These are phyloP conservation scores for Parietaria judaica DNA, from an alignment of 306 rosid species.

Conservation along the genomic window DNA sequence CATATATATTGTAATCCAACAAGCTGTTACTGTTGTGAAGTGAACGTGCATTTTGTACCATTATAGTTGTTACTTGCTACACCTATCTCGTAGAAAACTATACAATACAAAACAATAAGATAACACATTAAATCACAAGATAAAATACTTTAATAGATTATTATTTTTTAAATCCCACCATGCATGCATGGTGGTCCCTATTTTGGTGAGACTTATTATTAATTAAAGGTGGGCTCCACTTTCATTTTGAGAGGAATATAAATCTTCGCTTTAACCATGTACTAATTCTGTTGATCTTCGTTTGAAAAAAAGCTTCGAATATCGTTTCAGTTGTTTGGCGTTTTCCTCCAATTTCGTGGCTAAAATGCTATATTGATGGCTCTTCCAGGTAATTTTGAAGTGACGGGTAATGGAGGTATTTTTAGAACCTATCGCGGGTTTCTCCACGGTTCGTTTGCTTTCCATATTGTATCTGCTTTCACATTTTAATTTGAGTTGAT, in stretches of 20 bases:
- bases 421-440: too few species aligned
- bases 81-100: not conserved
- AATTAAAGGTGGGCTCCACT: constrained; percentile 6
- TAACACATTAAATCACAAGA: not conserved
- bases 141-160: not conserved
- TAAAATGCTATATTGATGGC: too few species aligned
- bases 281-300: not conserved
- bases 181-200: constrained; percentile 7
- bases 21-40: constrained; percentile 1
- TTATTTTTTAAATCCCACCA: not conserved
- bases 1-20: constrained; percentile 1
- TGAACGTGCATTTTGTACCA: not conserved
- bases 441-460: too few species aligned
- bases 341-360: too few species aligned
- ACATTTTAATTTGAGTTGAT: too few species aligned
- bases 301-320: too few species aligned
- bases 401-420: too few species aligned
- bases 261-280: too few species aligned
- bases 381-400: too few species aligned
- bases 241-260: not conserved
- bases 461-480: too few species aligned
- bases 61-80: not conserved
- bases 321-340: too few species aligned
- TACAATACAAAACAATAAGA: not conserved
- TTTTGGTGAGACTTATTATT: not conserved